A percentile compares a stretch with the other conserved stretches of the same genome.
Evolutionary conservation across 371 early-diverging fungal genomes (phyloP).

Genomic region (Mucor irregularis): DNA sequence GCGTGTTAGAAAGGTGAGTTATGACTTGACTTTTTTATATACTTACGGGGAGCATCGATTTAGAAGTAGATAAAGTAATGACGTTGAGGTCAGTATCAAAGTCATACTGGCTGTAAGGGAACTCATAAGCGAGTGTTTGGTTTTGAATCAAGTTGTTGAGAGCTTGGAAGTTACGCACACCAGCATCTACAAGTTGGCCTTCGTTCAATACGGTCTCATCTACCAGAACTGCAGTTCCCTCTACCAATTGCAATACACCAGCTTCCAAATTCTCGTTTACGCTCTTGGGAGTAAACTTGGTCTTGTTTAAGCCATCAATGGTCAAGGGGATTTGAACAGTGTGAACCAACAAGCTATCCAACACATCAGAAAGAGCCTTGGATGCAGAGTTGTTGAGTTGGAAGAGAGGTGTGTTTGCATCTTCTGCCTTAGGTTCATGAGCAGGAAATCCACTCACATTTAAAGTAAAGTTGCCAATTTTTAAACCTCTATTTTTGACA

Average conservation of each 20-base stretch:
- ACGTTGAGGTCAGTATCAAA: conserved; percentile 60
- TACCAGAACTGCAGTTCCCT: conserved; percentile 56
- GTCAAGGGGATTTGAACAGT: conserved; percentile 52
- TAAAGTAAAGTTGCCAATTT: conserved; percentile 49
- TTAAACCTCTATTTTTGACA: conserved; percentile 36
- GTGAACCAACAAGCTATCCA: conserved; percentile 45
- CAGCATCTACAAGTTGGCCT: conserved; percentile 57
- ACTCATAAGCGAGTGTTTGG: conserved; percentile 59
- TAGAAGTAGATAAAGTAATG: conserved; percentile 52
- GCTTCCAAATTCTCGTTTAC: conserved; percentile 53
- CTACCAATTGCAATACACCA: conserved; percentile 58
- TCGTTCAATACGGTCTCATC: conserved; percentile 68
- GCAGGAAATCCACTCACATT: conserved; percentile 44
- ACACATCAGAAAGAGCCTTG: conserved; percentile 15
- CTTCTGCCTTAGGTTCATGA: conserved; percentile 4
- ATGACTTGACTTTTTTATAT: too few relatives aligned
- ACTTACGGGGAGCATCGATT: conserved; percentile 63
- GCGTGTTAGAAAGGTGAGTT: too few relatives aligned
- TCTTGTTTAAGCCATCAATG: conserved; percentile 49
- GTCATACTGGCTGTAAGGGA: conserved; percentile 63
- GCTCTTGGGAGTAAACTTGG: conserved; percentile 52
- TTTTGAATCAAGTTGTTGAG: conserved; percentile 51
- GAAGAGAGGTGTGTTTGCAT: conserved; percentile 5
- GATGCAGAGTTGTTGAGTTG: conserved; percentile 16
- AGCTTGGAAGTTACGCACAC: conserved; percentile 63